phyloP scores from a whole-genome alignment of 805 yeast species.

The Debaryomyces hansenii region DNA sequence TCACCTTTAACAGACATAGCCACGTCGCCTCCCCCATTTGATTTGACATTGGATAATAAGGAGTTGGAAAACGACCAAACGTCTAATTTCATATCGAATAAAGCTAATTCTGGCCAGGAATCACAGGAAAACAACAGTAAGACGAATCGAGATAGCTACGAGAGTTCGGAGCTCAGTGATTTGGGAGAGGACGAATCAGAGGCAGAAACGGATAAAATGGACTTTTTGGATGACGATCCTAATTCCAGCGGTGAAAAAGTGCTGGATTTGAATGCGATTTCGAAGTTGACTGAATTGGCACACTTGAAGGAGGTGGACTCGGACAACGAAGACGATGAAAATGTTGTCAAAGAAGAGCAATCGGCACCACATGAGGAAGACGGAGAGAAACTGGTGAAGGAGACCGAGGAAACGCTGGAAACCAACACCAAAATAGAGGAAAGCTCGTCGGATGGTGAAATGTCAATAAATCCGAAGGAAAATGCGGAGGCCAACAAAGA shows the following conservation, averaged over 20 bases:
- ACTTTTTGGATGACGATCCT: conserved; percentile 40
- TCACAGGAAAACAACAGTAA: background rate
- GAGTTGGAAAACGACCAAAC: conserved; percentile 1
- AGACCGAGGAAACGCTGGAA: background rate
- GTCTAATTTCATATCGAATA: background rate
- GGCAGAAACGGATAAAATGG: conserved; percentile 91
- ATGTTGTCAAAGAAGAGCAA: conserved; percentile 10
- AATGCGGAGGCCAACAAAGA: conserved; percentile 7
- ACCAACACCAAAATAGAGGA: conserved; percentile 7
- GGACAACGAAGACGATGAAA: conserved; percentile 26
- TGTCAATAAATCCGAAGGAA: conserved; percentile 6
- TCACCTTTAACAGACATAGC: conserved; percentile 43
- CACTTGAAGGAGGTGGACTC: conserved; percentile 37
- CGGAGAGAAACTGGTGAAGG: conserved; percentile 9
- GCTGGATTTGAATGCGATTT: conserved; percentile 39
- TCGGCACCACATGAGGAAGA: conserved; percentile 2
- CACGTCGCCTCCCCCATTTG: conserved; percentile 40
- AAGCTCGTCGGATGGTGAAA: background rate
- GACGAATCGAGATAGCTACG: conserved; percentile 22
- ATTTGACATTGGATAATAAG: conserved; percentile 15
- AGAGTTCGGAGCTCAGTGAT: conserved; percentile 48
- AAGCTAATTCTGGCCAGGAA: background rate
- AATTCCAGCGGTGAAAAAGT: conserved; percentile 18
- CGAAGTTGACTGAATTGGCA: conserved; percentile 45
- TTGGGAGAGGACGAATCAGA: conserved; percentile 69